phyloP scores from a whole-genome alignment of 2,329 filamentous ascomycete genomes.

The Ramichloridium luteum region DNA sequence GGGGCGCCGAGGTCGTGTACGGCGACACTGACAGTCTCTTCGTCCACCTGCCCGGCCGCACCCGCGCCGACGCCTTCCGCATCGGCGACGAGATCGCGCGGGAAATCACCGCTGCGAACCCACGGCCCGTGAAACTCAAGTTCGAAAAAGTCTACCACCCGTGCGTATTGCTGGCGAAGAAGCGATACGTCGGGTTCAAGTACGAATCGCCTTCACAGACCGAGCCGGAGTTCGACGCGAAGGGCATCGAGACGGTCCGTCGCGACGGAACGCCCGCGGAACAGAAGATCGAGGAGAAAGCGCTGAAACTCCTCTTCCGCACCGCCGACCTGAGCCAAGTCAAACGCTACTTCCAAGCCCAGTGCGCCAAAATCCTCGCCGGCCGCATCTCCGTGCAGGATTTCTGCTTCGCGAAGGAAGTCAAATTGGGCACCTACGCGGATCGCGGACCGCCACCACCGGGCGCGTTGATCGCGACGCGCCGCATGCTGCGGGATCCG shows the following conservation, averaged over 20 bases:
- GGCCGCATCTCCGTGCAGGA: constrained; percentile 83
- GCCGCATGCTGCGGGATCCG: constrained; percentile 74
- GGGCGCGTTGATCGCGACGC: constrained; percentile 77
- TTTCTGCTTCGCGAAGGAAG: constrained; percentile 90
- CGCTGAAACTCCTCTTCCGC: constrained; percentile 76
- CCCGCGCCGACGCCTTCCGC: constrained; percentile 75
- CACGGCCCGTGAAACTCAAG: constrained; percentile 84
- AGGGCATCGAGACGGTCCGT: constrained; percentile 94
- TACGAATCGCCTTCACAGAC: constrained; percentile 68
- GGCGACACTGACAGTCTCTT: constrained; percentile 96
- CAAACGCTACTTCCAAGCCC: constrained; percentile 77
- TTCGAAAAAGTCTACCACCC: constrained; percentile 98
- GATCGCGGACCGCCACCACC: constrained; percentile 69
- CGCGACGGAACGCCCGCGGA: constrained; percentile 89
- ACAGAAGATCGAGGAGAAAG: constrained; percentile 92
- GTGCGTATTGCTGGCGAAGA: constrained; percentile 87
- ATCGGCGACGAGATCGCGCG: constrained; percentile 88
- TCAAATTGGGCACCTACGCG: constrained; percentile 78
- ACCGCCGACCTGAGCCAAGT: constrained; percentile 80
- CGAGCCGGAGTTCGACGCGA: constrained; percentile 87
- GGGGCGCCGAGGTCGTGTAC: constrained; percentile 95
- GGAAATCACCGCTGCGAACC: constrained; percentile 78
- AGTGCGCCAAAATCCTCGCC: constrained; percentile 86
- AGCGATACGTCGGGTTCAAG: constrained; percentile 95
- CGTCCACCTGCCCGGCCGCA: constrained; percentile 75